Conservation (phyloP, 768 basidiomycete species). For the Lactarius quietus region DNA sequence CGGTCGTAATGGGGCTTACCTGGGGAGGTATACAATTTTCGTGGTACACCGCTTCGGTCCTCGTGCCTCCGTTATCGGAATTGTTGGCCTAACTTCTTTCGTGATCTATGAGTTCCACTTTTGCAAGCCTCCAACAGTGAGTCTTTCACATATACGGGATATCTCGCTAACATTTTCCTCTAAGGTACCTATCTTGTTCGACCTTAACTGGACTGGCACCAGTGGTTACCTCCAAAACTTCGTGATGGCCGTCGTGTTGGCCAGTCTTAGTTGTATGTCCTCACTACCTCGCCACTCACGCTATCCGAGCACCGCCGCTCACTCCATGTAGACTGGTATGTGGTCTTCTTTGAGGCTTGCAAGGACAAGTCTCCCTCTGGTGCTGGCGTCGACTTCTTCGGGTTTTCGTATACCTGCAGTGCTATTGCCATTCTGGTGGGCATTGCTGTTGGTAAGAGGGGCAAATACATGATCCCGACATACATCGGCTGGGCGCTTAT, state of each 20-base stretch:
- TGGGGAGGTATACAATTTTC: slow-evolving; percentile 43
- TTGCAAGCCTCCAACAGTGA: slow-evolving; percentile 36
- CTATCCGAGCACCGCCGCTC: background rate
- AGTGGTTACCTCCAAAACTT: slow-evolving; percentile 38
- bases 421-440: background rate
- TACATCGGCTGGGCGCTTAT: slow-evolving; percentile 37
- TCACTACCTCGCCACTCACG: background rate
- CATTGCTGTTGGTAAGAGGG: background rate
- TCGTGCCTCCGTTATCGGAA: slow-evolving; percentile 44
- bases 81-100: slow-evolving; percentile 37
- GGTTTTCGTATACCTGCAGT: slow-evolving; percentile 22
- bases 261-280: slow-evolving; percentile 24
- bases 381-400: slow-evolving; percentile 35
- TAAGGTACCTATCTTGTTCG: slow-evolving; percentile 35
- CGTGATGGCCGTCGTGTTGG: slow-evolving; percentile 27
- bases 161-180: background rate
- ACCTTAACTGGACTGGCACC: slow-evolving; percentile 34
- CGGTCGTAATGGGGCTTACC: slow-evolving; percentile 35
- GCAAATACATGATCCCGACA: slow-evolving; percentile 31
- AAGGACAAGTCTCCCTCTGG: slow-evolving; percentile 7
- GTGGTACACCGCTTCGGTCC: slow-evolving; percentile 40
- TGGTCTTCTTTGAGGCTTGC: slow-evolving; percentile 28
- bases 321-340: slow-evolving; percentile 37
- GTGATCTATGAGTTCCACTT: slow-evolving; percentile 37
- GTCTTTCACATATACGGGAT: slow-evolving; percentile 6